Percentiles rank a stretch among this genome's conserved stretches.
These are phyloP conservation scores for Vitis hybrid DNA, from an alignment of 177 flowering plant species.

Conservation along the genomic window DNA sequence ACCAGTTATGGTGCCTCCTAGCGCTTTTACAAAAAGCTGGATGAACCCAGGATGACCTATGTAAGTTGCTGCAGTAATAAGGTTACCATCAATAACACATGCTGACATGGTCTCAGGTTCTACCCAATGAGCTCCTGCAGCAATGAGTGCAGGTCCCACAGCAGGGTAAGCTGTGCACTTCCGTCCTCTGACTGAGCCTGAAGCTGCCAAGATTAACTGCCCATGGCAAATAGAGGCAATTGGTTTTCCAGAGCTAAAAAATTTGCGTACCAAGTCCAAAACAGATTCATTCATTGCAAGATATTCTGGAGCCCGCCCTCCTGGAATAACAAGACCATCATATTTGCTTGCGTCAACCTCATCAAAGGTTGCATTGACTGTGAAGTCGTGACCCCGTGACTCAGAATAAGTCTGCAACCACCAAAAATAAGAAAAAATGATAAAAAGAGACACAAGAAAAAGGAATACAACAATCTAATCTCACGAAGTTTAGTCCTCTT, in stretches of 20 bases:
- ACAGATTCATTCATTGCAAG: conserved; percentile 79
- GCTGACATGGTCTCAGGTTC: conserved; percentile 61
- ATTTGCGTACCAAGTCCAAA: conserved; percentile 49
- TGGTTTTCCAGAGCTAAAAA: conserved; percentile 61
- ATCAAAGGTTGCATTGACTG: conserved; percentile 85
- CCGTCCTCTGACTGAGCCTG: conserved; percentile 64
- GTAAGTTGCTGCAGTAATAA: conserved; percentile 78
- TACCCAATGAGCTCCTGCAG: conserved; percentile 87
- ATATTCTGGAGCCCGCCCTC: conserved; percentile 96
- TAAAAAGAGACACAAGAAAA: background rate
- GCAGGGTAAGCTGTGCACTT: conserved; percentile 78
- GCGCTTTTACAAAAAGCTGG: conserved; percentile 66
- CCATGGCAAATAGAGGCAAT: conserved; percentile 94
- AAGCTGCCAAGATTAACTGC: conserved; percentile 90
- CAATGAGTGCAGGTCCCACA: conserved; percentile 62
- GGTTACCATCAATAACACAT: conserved; percentile 74
- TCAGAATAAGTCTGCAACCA: conserved; percentile 76
- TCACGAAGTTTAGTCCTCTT: too few relatives aligned
- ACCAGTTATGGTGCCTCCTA: conserved; percentile 78
- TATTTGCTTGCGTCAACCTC: conserved; percentile 66
- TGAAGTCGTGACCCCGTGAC: conserved; percentile 84
- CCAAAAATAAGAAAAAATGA: background rate
- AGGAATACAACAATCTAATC: background rate
- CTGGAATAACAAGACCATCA: conserved; percentile 87
- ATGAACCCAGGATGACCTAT: conserved; percentile 81